Base-by-base conservation (phyloP, 1,284 basidiomycete genomes). In the Ustilago lituana region DNA sequence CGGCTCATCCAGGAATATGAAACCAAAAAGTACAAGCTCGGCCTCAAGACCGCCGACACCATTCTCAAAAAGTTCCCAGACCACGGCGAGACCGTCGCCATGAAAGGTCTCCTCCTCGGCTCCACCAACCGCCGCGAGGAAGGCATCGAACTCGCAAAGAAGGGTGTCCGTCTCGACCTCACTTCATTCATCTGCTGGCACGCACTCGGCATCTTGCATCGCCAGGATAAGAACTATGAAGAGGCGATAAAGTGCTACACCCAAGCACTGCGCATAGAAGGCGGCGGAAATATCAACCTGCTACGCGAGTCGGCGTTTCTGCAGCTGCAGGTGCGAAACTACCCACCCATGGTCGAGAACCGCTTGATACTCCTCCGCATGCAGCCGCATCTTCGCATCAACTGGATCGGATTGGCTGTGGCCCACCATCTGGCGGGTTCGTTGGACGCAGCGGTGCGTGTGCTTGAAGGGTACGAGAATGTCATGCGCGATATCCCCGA, bases 151-250 rank as follows among this genome's bases (percentile, higher is more conserved):
- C 86, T 95, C 60, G 92, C 96, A 59, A 91, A 91, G 84, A 89
- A 91, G 68, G 96, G 79, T 29, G 53, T 96, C 67, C 88, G 89
- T 59, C 87, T 91, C 63, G 94, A 98, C 84, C 85, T 95, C 60
- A 92, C 89, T 32, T 94, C 91, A 22, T 95, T 98, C 82, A 97
- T 99, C 79, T 91, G 90, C 79, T 98, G 96, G 95, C 96, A 99
- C 82, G 94, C 98, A 62, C 91, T 94, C 78, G 96, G 94, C 39
- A 82, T 82, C 60, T 47, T 80, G 29, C 52, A 81, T 46, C 66
- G 80, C 23, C 90, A 89, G 38, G 91, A 94, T 82, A 92, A 90
- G 83, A 93, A 94, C 79, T 94, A 84, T 78, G 90, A 91, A 74
- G 91, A 92, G 79, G 91, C 92, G 1, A 86, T 94, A 79, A 92